A percentile compares a stretch with the other conserved stretches of the same genome.
These are phyloP conservation scores for Mycena amicta DNA, from an alignment of 768 basidiomycete species.

Conservation along the genomic window DNA sequence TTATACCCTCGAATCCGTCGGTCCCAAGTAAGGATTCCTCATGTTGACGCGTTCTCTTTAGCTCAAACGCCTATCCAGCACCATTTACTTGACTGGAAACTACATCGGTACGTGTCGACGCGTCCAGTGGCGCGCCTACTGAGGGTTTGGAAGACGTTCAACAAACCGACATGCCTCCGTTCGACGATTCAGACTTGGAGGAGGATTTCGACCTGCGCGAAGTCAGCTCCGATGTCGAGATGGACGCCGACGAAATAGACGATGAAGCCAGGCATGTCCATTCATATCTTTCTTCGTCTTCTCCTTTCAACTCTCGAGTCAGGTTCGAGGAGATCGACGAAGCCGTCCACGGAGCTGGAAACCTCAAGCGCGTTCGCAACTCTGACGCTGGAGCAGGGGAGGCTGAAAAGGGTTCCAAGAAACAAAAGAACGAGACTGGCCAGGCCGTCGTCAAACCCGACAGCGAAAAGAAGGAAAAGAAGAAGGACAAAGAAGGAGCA, in stretches of 20 bases:
- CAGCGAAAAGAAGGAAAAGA: constrained; percentile 39
- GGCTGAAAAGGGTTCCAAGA: constrained; percentile 21
- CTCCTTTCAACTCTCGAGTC: constrained; percentile 32
- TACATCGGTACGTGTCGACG: constrained; percentile 63
- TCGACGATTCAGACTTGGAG: constrained; percentile 52
- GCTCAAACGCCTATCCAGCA: constrained; percentile 39
- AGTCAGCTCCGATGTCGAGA: constrained; percentile 83
- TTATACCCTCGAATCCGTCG: constrained; percentile 69
- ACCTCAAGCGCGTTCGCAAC: constrained; percentile 72
- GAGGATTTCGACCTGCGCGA: constrained; percentile 70
- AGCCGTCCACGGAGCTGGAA: constrained; percentile 41
- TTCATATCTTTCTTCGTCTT: background rate
- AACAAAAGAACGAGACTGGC: constrained; percentile 25
- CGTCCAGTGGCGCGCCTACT: constrained; percentile 3
- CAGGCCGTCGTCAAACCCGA: constrained; percentile 22
- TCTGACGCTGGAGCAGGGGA: constrained; percentile 45
- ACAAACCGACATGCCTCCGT: constrained; percentile 49
- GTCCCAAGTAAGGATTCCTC: constrained; percentile 68
- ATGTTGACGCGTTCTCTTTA: constrained; percentile 14
- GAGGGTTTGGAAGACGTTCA: constrained; percentile 49
- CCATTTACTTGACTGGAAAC: constrained; percentile 81
- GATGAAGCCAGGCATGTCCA: constrained; percentile 55
- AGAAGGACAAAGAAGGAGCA: constrained; percentile 65
- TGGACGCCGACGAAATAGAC: constrained; percentile 62
- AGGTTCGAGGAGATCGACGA: constrained; percentile 76